These are phyloP conservation scores for Naganishia friedmannii DNA, from an alignment of 768 basidiomycete genomes.

Conservation along the genomic window DNA sequence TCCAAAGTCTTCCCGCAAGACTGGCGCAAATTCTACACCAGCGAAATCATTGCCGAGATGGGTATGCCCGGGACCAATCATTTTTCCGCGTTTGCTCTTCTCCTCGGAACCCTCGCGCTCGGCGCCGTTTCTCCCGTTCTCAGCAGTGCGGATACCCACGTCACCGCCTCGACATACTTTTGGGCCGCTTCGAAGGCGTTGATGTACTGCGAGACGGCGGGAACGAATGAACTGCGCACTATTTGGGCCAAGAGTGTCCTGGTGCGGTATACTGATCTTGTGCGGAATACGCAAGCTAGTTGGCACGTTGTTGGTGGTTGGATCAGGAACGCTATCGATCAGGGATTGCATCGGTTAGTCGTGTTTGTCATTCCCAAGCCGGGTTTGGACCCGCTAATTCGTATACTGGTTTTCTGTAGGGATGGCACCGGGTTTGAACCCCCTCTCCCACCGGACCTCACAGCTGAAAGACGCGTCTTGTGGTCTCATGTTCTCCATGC, in stretches of 20 bases:
- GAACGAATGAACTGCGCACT: slow-evolving; percentile 21
- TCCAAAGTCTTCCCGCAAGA: slow-evolving; percentile 19
- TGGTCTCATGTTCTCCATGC: slow-evolving; percentile 31
- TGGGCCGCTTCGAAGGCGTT: slow-evolving; percentile 28
- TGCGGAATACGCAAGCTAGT: slow-evolving; percentile 26
- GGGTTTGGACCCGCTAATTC: not conserved
- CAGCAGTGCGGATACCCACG: slow-evolving; percentile 24
- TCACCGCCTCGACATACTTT: slow-evolving; percentile 20
- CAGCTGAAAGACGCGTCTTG: slow-evolving; percentile 26
- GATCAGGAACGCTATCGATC: slow-evolving; percentile 28
- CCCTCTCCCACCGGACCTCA: slow-evolving; percentile 17
- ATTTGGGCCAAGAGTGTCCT: slow-evolving; percentile 28
- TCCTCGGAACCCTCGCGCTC: slow-evolving; percentile 20
- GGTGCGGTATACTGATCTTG: slow-evolving; percentile 27
- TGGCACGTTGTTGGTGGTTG: slow-evolving; percentile 26
- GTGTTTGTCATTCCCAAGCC: not conserved
- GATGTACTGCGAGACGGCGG: slow-evolving; percentile 27
- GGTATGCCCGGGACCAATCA: slow-evolving; percentile 21
- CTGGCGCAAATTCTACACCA: slow-evolving; percentile 25
- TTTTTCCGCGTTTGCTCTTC: slow-evolving; percentile 25
- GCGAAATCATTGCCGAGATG: slow-evolving; percentile 21
- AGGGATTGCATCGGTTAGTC: slow-evolving; percentile 27
- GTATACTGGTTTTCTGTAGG: not conserved
- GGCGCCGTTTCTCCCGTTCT: slow-evolving; percentile 28
- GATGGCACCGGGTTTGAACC: slow-evolving; percentile 26